Conservation (phyloP, 2,329 filamentous ascomycete species). For the Pestalotiopsis sp. region DNA sequence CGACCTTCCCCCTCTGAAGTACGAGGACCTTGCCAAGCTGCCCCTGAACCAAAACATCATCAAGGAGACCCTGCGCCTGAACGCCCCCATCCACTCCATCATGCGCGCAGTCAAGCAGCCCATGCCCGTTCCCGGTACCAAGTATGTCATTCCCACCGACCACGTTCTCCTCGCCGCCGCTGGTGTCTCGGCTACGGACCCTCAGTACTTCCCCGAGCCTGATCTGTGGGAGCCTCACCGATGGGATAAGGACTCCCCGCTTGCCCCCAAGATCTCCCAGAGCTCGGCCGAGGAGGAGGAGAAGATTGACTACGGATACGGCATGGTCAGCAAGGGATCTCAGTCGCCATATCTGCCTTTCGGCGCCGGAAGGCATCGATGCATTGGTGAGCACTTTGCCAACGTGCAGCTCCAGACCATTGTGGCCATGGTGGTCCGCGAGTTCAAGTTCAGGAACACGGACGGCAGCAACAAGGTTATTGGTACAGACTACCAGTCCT, state of each 20-base stretch:
- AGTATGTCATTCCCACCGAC: slow-evolving; percentile 76
- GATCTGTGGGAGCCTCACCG: slow-evolving; percentile 86
- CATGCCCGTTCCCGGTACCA: slow-evolving; percentile 79
- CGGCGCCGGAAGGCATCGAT: slow-evolving; percentile 87
- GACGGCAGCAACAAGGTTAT: slow-evolving; percentile 70
- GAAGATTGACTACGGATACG: slow-evolving; percentile 92
- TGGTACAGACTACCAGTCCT: slow-evolving; percentile 66
- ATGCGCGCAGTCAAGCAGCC: slow-evolving; percentile 89
- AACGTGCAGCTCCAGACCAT: slow-evolving; percentile 91
- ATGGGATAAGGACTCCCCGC: slow-evolving; percentile 70
- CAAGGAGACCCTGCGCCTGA: slow-evolving; percentile 88
- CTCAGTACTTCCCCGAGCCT: slow-evolving; percentile 79
- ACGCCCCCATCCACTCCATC: slow-evolving; percentile 93
- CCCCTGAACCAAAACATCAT: slow-evolving; percentile 81
- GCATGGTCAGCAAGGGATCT: slow-evolving; percentile 86
- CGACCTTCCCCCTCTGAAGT: slow-evolving; percentile 72
- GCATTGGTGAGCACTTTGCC: slow-evolving; percentile 96
- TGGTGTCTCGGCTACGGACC: slow-evolving; percentile 73
- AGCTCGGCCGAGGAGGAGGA: slow-evolving; percentile 59
- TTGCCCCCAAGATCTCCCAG: slow-evolving; percentile 47
- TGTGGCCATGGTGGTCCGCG: slow-evolving; percentile 70
- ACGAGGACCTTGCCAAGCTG: slow-evolving; percentile 76
- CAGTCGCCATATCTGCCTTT: slow-evolving; percentile 91
- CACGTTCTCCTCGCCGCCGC: slow-evolving; percentile 85
- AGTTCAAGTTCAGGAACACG: slow-evolving; percentile 77